Conservation (phyloP, 495 filamentous ascomycete genomes). For the Penicillium canariense region DNA sequence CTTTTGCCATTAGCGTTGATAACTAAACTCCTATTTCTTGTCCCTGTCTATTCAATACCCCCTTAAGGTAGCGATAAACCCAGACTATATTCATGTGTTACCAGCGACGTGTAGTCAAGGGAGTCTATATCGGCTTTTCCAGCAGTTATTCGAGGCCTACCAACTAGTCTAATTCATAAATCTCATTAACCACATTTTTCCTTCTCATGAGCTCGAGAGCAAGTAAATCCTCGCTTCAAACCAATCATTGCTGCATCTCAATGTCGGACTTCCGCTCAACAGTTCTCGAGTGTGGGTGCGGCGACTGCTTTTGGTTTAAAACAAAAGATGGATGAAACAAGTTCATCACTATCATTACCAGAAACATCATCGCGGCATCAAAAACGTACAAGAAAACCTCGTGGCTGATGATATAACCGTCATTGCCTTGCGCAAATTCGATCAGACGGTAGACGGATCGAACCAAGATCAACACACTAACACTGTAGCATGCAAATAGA, state of each 20-base stretch:
- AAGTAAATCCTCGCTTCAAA: neutral
- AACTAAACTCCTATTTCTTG: no score
- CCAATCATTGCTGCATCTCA: neutral
- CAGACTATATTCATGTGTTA: no score
- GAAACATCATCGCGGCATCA: slow-evolving; percentile 57
- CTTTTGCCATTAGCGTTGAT: no score
- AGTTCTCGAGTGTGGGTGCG: neutral
- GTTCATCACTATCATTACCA: slow-evolving; percentile 49
- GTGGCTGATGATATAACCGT: slow-evolving; percentile 47
- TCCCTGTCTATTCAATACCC: no score
- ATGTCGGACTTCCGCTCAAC: neutral
- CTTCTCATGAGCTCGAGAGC: no score
- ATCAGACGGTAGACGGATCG: slow-evolving; percentile 60
- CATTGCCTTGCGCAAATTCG: slow-evolving; percentile 56
- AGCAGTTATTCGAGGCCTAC: no score
- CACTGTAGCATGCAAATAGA: slow-evolving; percentile 33
- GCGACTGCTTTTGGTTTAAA: neutral
- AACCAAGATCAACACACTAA: slow-evolving; percentile 54
- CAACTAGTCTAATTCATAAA: no score
- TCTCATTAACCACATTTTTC: no score
- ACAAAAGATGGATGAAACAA: slow-evolving; percentile 22
- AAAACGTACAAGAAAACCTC: slow-evolving; percentile 63
- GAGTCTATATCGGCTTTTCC: no score
- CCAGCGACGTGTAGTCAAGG: no score
- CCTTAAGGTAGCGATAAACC: no score